phyloP scores from a whole-genome alignment of 2,329 filamentous ascomycete species.

The Aureobasidium sp. region DNA sequence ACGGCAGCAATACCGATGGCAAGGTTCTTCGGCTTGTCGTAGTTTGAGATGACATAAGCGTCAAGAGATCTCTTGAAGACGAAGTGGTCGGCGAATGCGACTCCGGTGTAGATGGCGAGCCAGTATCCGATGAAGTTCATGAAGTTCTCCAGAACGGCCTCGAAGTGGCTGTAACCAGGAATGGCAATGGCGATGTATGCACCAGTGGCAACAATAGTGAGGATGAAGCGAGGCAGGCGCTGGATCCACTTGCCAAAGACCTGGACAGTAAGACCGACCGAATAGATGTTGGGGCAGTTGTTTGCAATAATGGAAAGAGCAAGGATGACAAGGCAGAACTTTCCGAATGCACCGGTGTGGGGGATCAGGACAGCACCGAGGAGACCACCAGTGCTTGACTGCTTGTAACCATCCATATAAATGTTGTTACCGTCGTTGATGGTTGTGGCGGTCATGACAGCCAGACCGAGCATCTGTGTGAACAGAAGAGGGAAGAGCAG shows the following conservation, averaged over 20 bases:
- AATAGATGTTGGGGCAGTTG: conserved; percentile 52
- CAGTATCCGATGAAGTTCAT: conserved; percentile 59
- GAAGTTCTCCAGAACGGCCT: conserved; percentile 53
- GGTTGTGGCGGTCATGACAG: conserved; percentile 57
- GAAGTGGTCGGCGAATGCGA: conserved; percentile 60
- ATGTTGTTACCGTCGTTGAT: conserved; percentile 47
- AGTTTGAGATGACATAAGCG: conserved; percentile 54
- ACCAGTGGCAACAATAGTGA: conserved; percentile 55
- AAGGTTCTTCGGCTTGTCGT: conserved; percentile 50
- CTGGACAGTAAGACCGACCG: conserved; percentile 58
- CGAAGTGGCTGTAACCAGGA: conserved; percentile 60
- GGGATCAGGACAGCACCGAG: conserved; percentile 58
- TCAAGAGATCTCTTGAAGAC: conserved; percentile 56
- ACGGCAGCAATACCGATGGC: conserved; percentile 59
- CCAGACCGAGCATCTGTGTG: conserved; percentile 65
- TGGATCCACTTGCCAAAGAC: conserved; percentile 54
- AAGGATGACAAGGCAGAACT: conserved; percentile 54
- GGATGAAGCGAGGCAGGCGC: conserved; percentile 59
- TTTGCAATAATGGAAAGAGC: conserved; percentile 39
- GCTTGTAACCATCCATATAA: conserved; percentile 49
- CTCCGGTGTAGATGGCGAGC: conserved; percentile 65
- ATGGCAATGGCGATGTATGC: conserved; percentile 64
- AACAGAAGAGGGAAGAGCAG: conserved; percentile 66
- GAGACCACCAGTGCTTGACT: conserved; percentile 58
- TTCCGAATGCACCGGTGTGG: conserved; percentile 59